These are phyloP conservation scores for Ottelia alismoides DNA, from an alignment of 106 monocot species.

Conservation along the genomic window DNA sequence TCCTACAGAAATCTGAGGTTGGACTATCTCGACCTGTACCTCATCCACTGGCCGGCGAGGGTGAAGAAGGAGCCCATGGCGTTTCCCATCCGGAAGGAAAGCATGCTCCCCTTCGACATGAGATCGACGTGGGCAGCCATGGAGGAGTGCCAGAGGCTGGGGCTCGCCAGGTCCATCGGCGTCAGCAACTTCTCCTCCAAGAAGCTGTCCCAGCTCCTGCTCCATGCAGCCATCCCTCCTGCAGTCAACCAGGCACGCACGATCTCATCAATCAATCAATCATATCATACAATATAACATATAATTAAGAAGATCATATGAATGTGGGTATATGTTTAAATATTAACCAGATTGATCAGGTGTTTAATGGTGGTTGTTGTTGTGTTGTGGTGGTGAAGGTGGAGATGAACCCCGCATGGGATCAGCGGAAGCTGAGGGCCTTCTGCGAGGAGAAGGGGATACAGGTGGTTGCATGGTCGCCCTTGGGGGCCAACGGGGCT, in stretches of 20 bases:
- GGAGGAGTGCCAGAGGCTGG: conserved; percentile 53
- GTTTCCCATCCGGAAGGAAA: conserved; percentile 21
- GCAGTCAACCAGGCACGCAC: conserved; percentile 72
- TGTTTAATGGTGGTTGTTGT: too few relatives aligned
- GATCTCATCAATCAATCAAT: too few relatives aligned
- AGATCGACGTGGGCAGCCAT: conserved; percentile 74
- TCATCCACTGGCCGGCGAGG: conserved; percentile 35
- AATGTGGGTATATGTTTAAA: too few relatives aligned
- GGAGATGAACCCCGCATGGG: conserved; percentile 15
- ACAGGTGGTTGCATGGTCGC: conserved; percentile 7
- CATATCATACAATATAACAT: too few relatives aligned
- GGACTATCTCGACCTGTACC: conserved; percentile 19
- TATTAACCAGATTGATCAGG: too few relatives aligned
- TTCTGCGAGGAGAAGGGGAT: conserved; percentile 10
- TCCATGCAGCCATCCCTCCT: conserved; percentile 42
- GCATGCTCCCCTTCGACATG: conserved; percentile 39
- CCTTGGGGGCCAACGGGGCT: conserved; percentile 8
- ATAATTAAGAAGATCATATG: too few relatives aligned
- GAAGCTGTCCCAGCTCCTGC: conserved; percentile 46
- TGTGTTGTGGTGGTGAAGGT: not conserved
- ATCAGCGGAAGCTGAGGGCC: conserved; percentile 10
- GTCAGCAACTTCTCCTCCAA: conserved; percentile 72
- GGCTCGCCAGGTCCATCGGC: conserved; percentile 65
- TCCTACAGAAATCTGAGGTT: conserved; percentile 9
- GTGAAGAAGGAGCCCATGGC: conserved; percentile 17